Percentiles rank a stretch among this genome's conserved stretches.
phyloP scores from a whole-genome alignment of 805 yeast genomes.

The Kuraishia capsulata region DNA sequence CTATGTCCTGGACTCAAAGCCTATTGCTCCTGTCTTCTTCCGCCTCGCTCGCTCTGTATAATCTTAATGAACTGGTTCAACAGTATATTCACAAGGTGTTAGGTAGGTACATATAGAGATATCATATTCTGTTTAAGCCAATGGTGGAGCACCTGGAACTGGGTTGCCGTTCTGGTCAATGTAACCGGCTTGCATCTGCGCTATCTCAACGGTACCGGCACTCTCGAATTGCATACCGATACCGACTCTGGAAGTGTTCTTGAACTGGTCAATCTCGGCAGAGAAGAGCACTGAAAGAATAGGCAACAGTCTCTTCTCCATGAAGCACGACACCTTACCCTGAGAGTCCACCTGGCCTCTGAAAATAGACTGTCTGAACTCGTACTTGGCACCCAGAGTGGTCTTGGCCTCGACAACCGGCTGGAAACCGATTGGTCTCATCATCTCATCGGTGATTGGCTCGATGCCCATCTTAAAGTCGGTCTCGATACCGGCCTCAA shows the following conservation, averaged over 20 bases:
- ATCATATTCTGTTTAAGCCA: too few relatives aligned
- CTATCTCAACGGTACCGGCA: conserved; percentile 87
- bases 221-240: conserved; percentile 93
- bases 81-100: too few relatives aligned
- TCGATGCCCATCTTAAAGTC: conserved; percentile 67
- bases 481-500: conserved; percentile 92
- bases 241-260: conserved; percentile 74
- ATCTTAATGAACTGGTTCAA: too few relatives aligned
- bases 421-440: conserved; percentile 73
- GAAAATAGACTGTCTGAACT: conserved; percentile 92
- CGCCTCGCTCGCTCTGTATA: too few relatives aligned
- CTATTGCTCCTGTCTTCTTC: too few relatives aligned
- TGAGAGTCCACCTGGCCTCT: conserved; percentile 89
- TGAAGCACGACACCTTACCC: conserved; percentile 85
- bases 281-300: conserved; percentile 77
- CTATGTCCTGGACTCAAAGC: too few relatives aligned
- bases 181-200: conserved; percentile 85
- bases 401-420: conserved; percentile 87
- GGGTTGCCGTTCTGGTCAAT: conserved; percentile 81
- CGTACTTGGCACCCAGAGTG: conserved; percentile 94
- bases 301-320: conserved; percentile 91
- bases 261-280: conserved; percentile 88
- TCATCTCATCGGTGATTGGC: conserved; percentile 66
- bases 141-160: conserved; percentile 60
- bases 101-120: too few relatives aligned